These are phyloP conservation scores for Sphaerulina vaccinii DNA, from an alignment of 2,329 filamentous ascomycete species.

Conservation along the genomic window DNA sequence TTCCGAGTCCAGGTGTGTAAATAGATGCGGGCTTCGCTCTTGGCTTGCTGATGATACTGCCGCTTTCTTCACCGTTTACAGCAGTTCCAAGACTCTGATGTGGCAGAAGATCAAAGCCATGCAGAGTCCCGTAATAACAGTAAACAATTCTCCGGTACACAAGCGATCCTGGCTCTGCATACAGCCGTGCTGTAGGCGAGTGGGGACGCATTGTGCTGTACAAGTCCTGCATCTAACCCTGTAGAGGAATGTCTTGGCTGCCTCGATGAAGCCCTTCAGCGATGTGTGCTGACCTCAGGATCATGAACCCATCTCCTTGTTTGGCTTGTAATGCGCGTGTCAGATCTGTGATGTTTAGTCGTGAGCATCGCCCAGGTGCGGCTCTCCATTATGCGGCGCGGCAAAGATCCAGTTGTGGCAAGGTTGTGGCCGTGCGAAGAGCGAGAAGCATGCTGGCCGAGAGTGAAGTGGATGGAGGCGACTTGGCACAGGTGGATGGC, in stretches of 20 bases:
- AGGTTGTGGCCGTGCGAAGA: constrained; percentile 11
- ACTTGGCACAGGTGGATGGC: constrained; percentile 14
- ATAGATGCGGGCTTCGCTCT: constrained; percentile 18
- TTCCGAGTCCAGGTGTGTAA: constrained; percentile 7
- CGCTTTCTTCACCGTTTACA: constrained; percentile 10
- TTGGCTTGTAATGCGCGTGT: constrained; percentile 5
- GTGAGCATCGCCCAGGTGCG: constrained; percentile 15
- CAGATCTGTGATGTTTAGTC: background rate
- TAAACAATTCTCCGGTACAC: constrained; percentile 19
- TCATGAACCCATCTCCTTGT: background rate
- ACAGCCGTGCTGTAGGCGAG: constrained; percentile 5
- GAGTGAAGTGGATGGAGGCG: constrained; percentile 11
- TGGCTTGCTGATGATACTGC: constrained; percentile 11
- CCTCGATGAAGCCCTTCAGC: background rate
- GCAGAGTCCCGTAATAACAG: constrained; percentile 15
- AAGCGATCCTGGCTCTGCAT: constrained; percentile 9
- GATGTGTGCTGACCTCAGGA: background rate
- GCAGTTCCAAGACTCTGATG: constrained; percentile 15
- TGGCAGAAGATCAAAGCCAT: constrained; percentile 9
- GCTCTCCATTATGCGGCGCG: constrained; percentile 24
- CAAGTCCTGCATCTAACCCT: background rate
- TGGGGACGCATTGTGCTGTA: background rate
- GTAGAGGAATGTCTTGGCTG: background rate
- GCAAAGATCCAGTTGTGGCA: constrained; percentile 7
- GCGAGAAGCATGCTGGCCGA: constrained; percentile 13